Percentiles rank a stretch among this genome's conserved stretches.
phyloP scores from a whole-genome alignment of 169 alveolate species.

The Cryptosporidium ryanae region DNA sequence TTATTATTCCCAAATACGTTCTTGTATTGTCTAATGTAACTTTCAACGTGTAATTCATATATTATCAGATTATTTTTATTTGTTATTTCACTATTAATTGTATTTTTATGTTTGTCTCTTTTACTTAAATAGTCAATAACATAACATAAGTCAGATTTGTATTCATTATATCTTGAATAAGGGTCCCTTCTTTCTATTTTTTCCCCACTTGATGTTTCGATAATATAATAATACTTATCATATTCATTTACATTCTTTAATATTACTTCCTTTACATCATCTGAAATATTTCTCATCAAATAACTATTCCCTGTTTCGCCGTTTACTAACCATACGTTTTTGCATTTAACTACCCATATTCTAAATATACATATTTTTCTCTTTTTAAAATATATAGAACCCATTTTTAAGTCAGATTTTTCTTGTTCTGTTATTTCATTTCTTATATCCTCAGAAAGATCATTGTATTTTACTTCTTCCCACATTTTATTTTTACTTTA shows the following conservation, averaged over 20 bases:
- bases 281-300: constrained; percentile 34
- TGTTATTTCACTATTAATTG: neutral
- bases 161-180: constrained; percentile 58
- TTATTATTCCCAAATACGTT: neutral
- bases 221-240: constrained; percentile 27
- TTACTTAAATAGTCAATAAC: neutral
- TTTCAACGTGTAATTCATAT: constrained; percentile 69
- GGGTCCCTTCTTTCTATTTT: constrained; percentile 58
- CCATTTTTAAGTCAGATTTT: constrained; percentile 15
- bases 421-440: neutral
- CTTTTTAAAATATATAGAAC: constrained; percentile 17
- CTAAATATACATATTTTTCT: constrained; percentile 41
- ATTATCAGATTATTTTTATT: constrained; percentile 24
- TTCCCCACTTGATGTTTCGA: constrained; percentile 63
- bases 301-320: neutral
- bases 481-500: constrained; percentile 4
- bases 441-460: neutral
- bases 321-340: constrained; percentile 39
- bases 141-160: constrained; percentile 28
- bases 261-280: constrained; percentile 18
- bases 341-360: constrained; percentile 54
- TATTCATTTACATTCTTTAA: constrained; percentile 8
- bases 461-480: constrained; percentile 10
- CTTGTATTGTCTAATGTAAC: constrained; percentile 12
- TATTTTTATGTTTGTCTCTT: neutral